Evolutionary conservation across 768 basidiomycete genomes (phyloP).

Genomic region (Lactarius psammicola): DNA sequence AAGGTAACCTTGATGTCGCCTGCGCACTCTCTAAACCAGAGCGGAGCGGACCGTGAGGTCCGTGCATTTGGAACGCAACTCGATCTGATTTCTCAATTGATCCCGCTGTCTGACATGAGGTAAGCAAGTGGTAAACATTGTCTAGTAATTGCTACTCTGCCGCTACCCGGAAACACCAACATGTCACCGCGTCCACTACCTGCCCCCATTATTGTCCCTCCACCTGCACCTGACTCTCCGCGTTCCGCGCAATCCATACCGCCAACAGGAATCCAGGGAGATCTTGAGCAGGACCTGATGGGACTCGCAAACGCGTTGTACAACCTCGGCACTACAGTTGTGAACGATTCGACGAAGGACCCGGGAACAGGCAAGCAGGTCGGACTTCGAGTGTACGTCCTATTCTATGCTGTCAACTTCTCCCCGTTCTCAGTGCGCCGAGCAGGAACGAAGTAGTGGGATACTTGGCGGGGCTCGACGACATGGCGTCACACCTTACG

Average conservation of each 20-base stretch:
- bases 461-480: conserved; percentile 65
- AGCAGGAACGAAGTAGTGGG: conserved; percentile 70
- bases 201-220: conserved; percentile 22
- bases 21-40: no score
- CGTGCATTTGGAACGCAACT: no score
- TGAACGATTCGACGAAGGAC: conserved; percentile 79
- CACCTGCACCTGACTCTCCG: conserved; percentile 58
- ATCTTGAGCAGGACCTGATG: conserved; percentile 71
- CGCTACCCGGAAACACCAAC: not conserved
- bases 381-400: conserved; percentile 66
- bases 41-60: no score
- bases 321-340: conserved; percentile 78
- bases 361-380: conserved; percentile 67
- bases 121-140: not conserved
- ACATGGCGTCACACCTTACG: conserved; percentile 57
- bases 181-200: conserved; percentile 24
- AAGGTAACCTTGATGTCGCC: not conserved
- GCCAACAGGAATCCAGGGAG: conserved; percentile 66
- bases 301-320: conserved; percentile 77
- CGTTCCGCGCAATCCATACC: conserved; percentile 72
- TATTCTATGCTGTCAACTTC: not conserved
- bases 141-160: no score
- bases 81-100: no score
- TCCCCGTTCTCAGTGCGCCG: not conserved
- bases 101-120: not conserved